Evolutionary conservation across 164 flowering plant species (phyloP).

Genomic region (Aristolochia contorta): DNA sequence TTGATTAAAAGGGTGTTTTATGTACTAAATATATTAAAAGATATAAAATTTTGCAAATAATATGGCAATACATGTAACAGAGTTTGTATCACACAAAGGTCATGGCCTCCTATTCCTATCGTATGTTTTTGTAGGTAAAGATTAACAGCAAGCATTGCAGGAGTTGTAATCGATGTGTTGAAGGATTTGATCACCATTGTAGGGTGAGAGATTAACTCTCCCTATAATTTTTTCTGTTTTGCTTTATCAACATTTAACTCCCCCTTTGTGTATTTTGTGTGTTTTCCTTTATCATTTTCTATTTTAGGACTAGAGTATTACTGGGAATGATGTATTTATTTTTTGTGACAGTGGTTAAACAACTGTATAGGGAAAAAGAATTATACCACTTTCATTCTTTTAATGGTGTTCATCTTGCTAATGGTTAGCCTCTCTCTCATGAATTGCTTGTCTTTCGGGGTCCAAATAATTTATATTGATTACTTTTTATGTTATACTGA

Average conservation of each 20-base stretch:
- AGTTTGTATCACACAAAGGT: too few species aligned
- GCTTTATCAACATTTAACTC: too few species aligned
- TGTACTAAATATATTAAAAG: too few species aligned
- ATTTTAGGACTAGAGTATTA: too few species aligned
- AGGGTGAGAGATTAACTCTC: conserved; percentile 36
- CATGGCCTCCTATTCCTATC: too few species aligned
- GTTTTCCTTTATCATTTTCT: background rate
- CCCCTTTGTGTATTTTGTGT: background rate
- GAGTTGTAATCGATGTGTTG: conserved; percentile 90
- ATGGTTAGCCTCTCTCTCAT: conserved; percentile 47
- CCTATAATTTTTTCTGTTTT: background rate
- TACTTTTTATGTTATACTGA: background rate
- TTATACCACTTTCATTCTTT: conserved; percentile 80
- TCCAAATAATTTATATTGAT: background rate
- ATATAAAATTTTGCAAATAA: too few species aligned
- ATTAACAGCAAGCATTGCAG: conserved; percentile 91
- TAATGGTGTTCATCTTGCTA: conserved; percentile 59
- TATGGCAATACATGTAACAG: too few species aligned
- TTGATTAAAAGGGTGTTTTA: too few species aligned
- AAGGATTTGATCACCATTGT: conserved; percentile 99
- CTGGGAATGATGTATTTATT: background rate
- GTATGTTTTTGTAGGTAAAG: conserved; percentile 45
- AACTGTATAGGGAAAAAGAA: conserved; percentile 91
- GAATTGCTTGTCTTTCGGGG: background rate
- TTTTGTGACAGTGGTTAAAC: conserved; percentile 75